Evolutionary conservation across 352 stramenopile genomes (phyloP).

Genomic region (Globisporangium apiculatum): DNA sequence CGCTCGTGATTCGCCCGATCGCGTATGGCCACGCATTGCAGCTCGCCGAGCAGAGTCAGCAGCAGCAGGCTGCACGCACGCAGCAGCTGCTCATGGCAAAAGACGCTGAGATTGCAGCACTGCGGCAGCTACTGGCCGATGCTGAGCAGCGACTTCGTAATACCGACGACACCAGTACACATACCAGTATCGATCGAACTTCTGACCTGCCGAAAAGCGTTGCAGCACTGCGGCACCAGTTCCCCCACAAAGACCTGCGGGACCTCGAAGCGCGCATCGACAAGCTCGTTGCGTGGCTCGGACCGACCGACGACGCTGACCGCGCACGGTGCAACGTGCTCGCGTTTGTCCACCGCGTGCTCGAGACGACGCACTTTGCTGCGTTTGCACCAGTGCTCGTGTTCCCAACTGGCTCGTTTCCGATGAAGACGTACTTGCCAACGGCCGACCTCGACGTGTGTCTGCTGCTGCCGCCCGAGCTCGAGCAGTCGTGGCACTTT

Average conservation of each 20-base stretch:
- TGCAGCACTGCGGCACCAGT: conserved; percentile 22
- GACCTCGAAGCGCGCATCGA: conserved; percentile 26
- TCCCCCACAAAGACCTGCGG: conserved; percentile 24
- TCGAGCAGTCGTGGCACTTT: conserved; percentile 85
- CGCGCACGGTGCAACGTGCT: conserved; percentile 55
- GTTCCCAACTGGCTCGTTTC: conserved; percentile 78
- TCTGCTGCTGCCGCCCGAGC: conserved; percentile 64
- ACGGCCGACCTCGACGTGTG: conserved; percentile 84
- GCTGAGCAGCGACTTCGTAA: background rate
- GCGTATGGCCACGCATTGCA: conserved; percentile 65
- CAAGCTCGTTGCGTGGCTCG: conserved; percentile 54
- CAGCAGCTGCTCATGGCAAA: conserved; percentile 62
- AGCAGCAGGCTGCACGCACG: conserved; percentile 35
- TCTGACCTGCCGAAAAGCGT: conserved; percentile 4
- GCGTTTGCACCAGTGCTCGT: conserved; percentile 38
- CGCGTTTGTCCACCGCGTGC: conserved; percentile 52
- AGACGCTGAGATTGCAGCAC: conserved; percentile 48
- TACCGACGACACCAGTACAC: no score
- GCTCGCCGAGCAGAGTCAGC: conserved; percentile 56
- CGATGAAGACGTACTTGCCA: conserved; percentile 88
- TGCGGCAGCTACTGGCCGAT: conserved; percentile 34
- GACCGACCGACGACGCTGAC: conserved; percentile 53
- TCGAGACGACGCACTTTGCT: conserved; percentile 47
- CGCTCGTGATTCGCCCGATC: conserved; percentile 62
- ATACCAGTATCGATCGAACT: conserved; percentile 1